phyloP scores from a whole-genome alignment of 2,329 filamentous ascomycete species.

The Fusarium bactridioides region DNA sequence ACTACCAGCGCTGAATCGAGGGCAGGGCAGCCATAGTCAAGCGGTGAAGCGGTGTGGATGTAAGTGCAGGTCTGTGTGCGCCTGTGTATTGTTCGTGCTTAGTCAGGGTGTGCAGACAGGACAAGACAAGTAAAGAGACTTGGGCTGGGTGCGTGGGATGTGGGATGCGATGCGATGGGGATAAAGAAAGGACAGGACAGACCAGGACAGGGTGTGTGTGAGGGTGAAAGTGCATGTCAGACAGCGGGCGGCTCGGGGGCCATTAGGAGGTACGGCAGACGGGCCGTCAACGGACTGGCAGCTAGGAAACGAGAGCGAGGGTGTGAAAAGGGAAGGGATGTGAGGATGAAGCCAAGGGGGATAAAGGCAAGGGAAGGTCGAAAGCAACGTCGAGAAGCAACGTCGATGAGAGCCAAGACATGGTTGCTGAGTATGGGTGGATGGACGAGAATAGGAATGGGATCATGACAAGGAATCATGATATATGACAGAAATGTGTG shows the following conservation, averaged over 20 bases:
- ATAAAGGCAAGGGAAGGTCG: conserved; percentile 30
- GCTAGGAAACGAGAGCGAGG: conserved; percentile 23
- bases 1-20: conserved; percentile 25
- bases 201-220: conserved; percentile 17
- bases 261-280: conserved; percentile 40
- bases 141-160: conserved; percentile 23
- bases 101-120: conserved; percentile 33
- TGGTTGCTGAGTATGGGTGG: conserved; percentile 9
- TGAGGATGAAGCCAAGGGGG: conserved; percentile 23
- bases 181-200: background rate
- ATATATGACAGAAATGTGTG: conserved; percentile 24
- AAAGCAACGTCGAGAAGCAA: conserved; percentile 38
- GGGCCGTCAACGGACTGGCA: conserved; percentile 36
- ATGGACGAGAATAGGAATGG: conserved; percentile 8
- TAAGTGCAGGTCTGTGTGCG: conserved; percentile 30
- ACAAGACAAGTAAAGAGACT: conserved; percentile 16
- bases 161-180: conserved; percentile 19
- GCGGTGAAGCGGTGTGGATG: conserved; percentile 41
- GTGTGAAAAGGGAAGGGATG: conserved; percentile 34
- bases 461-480: conserved; percentile 11
- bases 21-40: conserved; percentile 25
- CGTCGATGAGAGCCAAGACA: conserved; percentile 40
- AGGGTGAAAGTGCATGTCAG: conserved; percentile 29
- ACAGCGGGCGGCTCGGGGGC: conserved; percentile 32
- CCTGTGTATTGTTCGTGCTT: conserved; percentile 33